Percentiles rank a stretch among this genome's conserved stretches.
Conservation (phyloP, 768 basidiomycete genomes). For the Mycena metata region DNA sequence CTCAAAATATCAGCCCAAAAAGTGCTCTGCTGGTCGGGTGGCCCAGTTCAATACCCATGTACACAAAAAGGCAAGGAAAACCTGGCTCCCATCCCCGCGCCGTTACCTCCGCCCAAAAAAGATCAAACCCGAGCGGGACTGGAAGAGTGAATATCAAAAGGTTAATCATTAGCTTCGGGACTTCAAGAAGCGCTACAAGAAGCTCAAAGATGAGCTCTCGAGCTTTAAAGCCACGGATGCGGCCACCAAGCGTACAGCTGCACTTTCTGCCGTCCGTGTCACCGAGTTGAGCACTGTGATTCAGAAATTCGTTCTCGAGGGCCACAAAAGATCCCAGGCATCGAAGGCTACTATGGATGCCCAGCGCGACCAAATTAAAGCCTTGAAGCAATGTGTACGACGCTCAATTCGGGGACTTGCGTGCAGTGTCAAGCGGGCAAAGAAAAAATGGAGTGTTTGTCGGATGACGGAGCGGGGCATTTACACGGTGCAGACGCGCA, state of each 20-base stretch:
- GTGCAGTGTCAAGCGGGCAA: not conserved
- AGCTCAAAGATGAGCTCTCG: not conserved
- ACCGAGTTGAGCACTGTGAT: not conserved
- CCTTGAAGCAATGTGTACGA: not conserved
- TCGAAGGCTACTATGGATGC: not conserved
- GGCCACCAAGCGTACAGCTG: not conserved
- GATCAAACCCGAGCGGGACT: not conserved
- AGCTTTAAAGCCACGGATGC: not conserved
- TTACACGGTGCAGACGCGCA: not conserved
- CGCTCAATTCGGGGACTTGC: not conserved
- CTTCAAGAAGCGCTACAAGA: not conserved
- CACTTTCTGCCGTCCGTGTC: not conserved
- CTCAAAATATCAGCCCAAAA: too few species aligned
- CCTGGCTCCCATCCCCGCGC: not conserved
- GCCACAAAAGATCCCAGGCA: not conserved
- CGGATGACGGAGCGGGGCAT: not conserved
- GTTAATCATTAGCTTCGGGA: not conserved
- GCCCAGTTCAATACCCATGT: too few species aligned
- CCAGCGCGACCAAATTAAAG: not conserved
- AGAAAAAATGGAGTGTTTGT: not conserved
- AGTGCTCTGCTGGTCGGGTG: too few species aligned
- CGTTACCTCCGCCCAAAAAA: not conserved
- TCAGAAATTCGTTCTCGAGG: too few species aligned
- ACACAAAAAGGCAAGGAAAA: too few species aligned
- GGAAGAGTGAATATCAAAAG: slow-evolving; percentile 1